Evolutionary conservation across 2,329 filamentous ascomycete species (phyloP).

Genomic region (Chalara sp.): DNA sequence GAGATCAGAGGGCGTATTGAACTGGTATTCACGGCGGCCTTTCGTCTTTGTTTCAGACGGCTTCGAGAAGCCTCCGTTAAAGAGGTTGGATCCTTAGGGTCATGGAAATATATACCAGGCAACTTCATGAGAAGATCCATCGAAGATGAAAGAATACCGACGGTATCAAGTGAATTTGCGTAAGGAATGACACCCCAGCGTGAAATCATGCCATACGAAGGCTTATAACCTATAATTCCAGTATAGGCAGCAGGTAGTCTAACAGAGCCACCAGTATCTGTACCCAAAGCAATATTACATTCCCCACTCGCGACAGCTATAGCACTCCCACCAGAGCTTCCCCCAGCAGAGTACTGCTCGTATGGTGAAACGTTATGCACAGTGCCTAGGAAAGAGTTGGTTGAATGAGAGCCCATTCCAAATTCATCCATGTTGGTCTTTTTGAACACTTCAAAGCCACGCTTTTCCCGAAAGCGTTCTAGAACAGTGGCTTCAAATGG

Average conservation of each 20-base stretch:
- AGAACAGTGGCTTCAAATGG: constrained; percentile 82
- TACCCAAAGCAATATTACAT: constrained; percentile 66
- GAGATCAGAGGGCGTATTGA: background rate
- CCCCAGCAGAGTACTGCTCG: constrained; percentile 58
- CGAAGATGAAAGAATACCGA: constrained; percentile 51
- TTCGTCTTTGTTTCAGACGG: constrained; percentile 8
- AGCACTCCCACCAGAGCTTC: constrained; percentile 91
- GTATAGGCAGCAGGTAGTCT: constrained; percentile 67
- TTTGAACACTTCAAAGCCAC: constrained; percentile 55
- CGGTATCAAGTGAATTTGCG: constrained; percentile 68
- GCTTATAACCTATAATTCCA: constrained; percentile 63
- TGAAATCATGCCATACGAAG: constrained; percentile 62
- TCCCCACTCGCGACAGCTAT: constrained; percentile 65
- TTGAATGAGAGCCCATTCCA: constrained; percentile 84
- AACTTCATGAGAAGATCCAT: constrained; percentile 30
- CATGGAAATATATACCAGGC: constrained; percentile 1
- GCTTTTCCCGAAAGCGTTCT: constrained; percentile 51
- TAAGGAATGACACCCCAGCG: constrained; percentile 66
- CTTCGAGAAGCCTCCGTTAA: constrained; percentile 39
- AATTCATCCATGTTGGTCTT: constrained; percentile 97
- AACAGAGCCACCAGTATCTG: constrained; percentile 75
- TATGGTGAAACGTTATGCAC: constrained; percentile 34
- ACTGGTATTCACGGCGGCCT: background rate
- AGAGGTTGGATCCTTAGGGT: constrained; percentile 43
- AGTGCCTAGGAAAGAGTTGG: constrained; percentile 58